phyloP scores from a whole-genome alignment of 1,284 basidiomycete species.

The Tilletia caries region DNA sequence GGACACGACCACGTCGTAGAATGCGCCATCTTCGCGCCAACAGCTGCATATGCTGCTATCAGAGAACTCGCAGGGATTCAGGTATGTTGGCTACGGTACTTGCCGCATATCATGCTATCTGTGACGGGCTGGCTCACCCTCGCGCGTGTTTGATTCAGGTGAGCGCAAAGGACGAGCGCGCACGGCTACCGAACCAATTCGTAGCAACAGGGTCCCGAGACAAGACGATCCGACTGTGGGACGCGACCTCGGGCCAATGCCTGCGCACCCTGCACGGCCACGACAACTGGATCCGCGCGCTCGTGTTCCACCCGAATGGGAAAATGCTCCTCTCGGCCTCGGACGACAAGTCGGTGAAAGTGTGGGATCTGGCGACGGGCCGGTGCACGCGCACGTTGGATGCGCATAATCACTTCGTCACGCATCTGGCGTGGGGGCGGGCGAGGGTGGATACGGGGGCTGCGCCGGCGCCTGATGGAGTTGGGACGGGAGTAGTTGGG shows the following conservation, averaged over 20 bases:
- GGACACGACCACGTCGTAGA: conserved; percentile 87
- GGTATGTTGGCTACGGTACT: not conserved
- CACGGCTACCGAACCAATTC: conserved; percentile 60
- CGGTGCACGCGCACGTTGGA: conserved; percentile 78
- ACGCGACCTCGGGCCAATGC: conserved; percentile 70
- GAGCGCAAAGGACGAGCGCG: conserved; percentile 50
- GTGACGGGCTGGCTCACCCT: too few relatives aligned
- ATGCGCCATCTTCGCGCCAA: conserved; percentile 75
- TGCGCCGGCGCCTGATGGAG: conserved; percentile 29
- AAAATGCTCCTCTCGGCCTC: conserved; percentile 81
- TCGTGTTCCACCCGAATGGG: conserved; percentile 57
- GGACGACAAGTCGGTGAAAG: conserved; percentile 82
- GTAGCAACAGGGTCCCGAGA: conserved; percentile 79
- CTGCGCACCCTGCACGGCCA: conserved; percentile 61
- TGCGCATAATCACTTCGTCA: conserved; percentile 78
- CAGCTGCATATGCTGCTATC: conserved; percentile 69
- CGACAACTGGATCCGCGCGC: conserved; percentile 48
- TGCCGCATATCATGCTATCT: too few relatives aligned
- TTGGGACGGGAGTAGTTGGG: conserved; percentile 17
- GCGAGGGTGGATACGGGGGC: conserved; percentile 33
- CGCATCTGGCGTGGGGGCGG: conserved; percentile 48
- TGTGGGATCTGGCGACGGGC: conserved; percentile 80
- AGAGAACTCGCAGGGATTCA: conserved; percentile 72
- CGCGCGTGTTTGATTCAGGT: too few relatives aligned
- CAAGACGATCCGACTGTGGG: conserved; percentile 84